phyloP scores from a whole-genome alignment of 208 protist species.

The Trypanosoma avium region DNA sequence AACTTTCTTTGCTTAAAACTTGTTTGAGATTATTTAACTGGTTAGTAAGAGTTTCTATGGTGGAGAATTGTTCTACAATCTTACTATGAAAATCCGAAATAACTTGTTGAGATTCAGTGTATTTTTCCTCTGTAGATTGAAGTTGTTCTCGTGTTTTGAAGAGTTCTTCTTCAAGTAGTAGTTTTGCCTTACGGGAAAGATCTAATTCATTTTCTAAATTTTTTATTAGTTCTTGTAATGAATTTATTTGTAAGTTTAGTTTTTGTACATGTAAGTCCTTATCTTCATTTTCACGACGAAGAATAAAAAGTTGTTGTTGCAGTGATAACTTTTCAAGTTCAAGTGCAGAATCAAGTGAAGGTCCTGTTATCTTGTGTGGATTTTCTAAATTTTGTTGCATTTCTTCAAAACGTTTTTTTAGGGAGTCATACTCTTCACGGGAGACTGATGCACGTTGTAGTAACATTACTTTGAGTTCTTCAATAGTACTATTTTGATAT shows the following conservation, averaged over 20 bases:
- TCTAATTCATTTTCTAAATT: slow-evolving; percentile 8
- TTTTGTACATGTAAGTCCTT: background rate
- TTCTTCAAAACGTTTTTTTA: slow-evolving; percentile 4
- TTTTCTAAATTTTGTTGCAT: background rate
- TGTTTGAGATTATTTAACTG: background rate
- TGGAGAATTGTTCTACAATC: background rate
- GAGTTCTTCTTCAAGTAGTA: slow-evolving; percentile 9
- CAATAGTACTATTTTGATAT: background rate
- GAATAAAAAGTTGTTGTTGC: slow-evolving; percentile 1
- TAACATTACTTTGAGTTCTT: slow-evolving; percentile 7
- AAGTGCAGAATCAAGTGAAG: background rate
- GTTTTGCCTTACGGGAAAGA: background rate
- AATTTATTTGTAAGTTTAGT: background rate
- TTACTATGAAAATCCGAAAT: background rate
- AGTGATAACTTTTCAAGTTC: slow-evolving; percentile 18
- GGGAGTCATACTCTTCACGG: slow-evolving; percentile 5
- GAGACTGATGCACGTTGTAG: slow-evolving; percentile 1
- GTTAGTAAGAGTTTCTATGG: background rate
- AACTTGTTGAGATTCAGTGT: slow-evolving; percentile 17
- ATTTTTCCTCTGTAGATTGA: slow-evolving; percentile 5
- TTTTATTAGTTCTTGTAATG: background rate
- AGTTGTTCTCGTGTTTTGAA: background rate
- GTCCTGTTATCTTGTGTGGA: background rate
- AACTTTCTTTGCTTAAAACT: background rate
- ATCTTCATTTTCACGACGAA: slow-evolving; percentile 1